Conservation (phyloP, 1,284 basidiomycete genomes). For the Sanghuangporus weigelae region DNA sequence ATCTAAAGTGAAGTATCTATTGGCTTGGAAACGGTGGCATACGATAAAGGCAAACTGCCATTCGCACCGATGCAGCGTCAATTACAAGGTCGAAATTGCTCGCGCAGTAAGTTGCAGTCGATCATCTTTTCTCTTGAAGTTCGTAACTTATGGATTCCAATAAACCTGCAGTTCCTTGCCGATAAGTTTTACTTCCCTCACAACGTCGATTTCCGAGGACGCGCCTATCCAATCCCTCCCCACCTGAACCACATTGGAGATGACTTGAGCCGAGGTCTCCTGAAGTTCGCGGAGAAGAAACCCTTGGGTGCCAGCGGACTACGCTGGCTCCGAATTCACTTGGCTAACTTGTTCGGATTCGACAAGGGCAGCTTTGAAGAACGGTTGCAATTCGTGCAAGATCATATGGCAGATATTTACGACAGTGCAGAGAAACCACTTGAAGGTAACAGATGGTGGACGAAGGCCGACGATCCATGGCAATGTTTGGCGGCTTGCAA, state of each 20-base stretch:
- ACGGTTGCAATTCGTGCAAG: slow-evolving; percentile 74
- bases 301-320: slow-evolving; percentile 79
- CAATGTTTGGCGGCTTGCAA: slow-evolving; percentile 92
- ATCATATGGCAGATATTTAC: slow-evolving; percentile 72
- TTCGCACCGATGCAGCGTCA: slow-evolving; percentile 88
- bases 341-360: slow-evolving; percentile 90
- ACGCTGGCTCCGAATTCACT: slow-evolving; percentile 85
- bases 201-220: slow-evolving; percentile 97
- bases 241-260: slow-evolving; percentile 97
- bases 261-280: slow-evolving; percentile 86
- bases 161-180: slow-evolving; percentile 62
- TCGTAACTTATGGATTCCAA: slow-evolving; percentile 8
- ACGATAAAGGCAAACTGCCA: slow-evolving; percentile 76
- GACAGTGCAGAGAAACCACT: slow-evolving; percentile 88
- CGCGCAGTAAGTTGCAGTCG: slow-evolving; percentile 58
- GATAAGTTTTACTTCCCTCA: slow-evolving; percentile 94
- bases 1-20: slow-evolving; percentile 55
- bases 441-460: slow-evolving; percentile 83
- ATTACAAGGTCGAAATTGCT: slow-evolving; percentile 98
- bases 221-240: slow-evolving; percentile 95
- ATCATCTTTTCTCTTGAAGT: background rate
- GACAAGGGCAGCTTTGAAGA: slow-evolving; percentile 96
- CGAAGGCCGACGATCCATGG: slow-evolving; percentile 93
- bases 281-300: slow-evolving; percentile 81
- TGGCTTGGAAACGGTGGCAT: slow-evolving; percentile 56